Evolutionary conservation across 345 rosid species (phyloP), one percentile per base, ranked within the genome.

Genomic region (Hypericum androsaemum): DNA sequence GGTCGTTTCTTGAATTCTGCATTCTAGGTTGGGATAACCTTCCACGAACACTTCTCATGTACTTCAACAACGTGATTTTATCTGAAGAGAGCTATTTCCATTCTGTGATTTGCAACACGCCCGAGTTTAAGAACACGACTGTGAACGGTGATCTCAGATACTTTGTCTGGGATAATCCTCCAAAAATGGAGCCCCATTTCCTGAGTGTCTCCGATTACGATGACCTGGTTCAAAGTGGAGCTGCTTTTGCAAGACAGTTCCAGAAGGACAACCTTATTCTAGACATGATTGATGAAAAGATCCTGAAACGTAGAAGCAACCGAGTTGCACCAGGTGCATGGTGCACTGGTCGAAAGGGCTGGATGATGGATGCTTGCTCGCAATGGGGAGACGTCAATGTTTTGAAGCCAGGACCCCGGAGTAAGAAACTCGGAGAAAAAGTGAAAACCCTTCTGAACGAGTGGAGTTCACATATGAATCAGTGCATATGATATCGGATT

Each of bases 141-240:
- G 76, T 94, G 37, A 94, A 88, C 68, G 76, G 76, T 11, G 95
- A 94, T 66, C 76, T 94, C 53, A 68, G 97, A 35, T 94, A 75
- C 58, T 83, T 83, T 90, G 72, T 88, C 39, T 94, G 99, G 99
- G 99, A 94, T 68, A 86, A 78, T 70, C 96, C 99, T 13, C 97
- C 97, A 0, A 86, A 83, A 70, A 88, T 86, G 97, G 94, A 86
- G 43, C 99, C 99, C 8, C 87, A 77, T 52, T 77, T 74, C 66
- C 82, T 94, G n/a, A 73, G 64, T 41, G 11, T 48, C 12, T 72
- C 86, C 0, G 86, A 94, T 64, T 85, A 73, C 44, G 73, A 81
- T 9, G 74, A 67, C 41, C 80, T 94, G 88, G 80, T 74, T 49
- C 77, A 77, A 46, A 88, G 97, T 39, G 99, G 99, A 54, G 88